phyloP scores from a whole-genome alignment of 2,329 filamentous ascomycete genomes.

The Fusarium multiceps region DNA sequence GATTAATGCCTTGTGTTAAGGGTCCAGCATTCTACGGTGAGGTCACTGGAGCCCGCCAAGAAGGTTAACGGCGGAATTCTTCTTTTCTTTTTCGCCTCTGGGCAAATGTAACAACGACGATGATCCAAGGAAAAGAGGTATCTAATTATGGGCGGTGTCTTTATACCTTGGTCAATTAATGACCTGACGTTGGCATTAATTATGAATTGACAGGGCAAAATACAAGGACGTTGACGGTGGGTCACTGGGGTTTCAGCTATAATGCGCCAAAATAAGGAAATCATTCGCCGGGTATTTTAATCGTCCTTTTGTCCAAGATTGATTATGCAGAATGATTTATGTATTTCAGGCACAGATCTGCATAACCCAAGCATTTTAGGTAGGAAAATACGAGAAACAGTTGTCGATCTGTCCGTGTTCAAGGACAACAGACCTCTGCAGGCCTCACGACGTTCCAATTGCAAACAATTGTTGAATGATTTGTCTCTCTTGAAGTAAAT shows the following conservation, averaged over 20 bases:
- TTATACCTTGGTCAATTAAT: background rate
- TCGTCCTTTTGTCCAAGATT: background rate
- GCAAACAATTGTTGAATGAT: background rate
- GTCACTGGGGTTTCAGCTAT: slow-evolving; percentile 7
- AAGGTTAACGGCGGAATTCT: background rate
- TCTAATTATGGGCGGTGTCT: background rate
- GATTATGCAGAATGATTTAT: background rate
- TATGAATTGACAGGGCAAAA: background rate
- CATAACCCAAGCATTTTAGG: background rate
- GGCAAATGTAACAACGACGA: background rate
- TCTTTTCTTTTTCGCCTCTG: background rate
- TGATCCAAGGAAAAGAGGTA: background rate
- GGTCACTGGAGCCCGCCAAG: slow-evolving; percentile 10
- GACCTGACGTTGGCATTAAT: background rate
- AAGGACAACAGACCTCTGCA: background rate
- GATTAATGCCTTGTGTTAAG: background rate
- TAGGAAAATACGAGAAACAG: background rate
- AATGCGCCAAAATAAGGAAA: background rate
- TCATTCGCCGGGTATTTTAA: background rate
- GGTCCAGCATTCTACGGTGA: background rate
- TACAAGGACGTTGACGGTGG: background rate
- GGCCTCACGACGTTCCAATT: background rate
- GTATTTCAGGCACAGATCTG: slow-evolving; percentile 6
- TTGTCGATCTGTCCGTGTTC: slow-evolving; percentile 7
- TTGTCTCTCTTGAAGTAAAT: background rate